phyloP scores from a whole-genome alignment of 805 yeast species.

The Metschnikowia peoriensis region DNA sequence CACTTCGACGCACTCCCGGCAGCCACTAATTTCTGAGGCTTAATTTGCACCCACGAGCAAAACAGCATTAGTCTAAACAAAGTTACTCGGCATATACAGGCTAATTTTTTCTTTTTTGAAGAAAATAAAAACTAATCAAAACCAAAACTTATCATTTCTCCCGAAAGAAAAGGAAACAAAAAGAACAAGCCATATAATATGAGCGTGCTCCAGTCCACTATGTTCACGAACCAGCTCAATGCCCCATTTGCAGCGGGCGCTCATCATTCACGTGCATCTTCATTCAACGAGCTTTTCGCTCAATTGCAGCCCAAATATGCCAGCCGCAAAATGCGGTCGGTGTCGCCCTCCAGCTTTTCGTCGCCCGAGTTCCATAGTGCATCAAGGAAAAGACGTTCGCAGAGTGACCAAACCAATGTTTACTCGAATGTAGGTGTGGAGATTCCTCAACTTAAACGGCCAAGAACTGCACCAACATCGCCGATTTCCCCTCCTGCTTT shows the following conservation, averaged over 20 bases:
- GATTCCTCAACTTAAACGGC: conserved; percentile 3
- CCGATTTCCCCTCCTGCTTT: conserved; percentile 3
- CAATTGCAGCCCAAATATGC: conserved; percentile 24
- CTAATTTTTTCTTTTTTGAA: too few species aligned
- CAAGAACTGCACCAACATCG: conserved; percentile 17
- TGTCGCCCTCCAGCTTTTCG: conserved; percentile 6
- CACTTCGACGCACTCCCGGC: background rate
- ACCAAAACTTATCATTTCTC: background rate
- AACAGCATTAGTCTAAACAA: too few species aligned
- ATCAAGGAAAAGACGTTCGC: conserved; percentile 26
- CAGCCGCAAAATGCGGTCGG: conserved; percentile 11
- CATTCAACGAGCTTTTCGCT: conserved; percentile 33
- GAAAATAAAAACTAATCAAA: background rate
- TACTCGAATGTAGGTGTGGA: background rate
- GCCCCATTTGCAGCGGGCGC: conserved; percentile 21
- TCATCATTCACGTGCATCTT: conserved; percentile 31
- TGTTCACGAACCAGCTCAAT: conserved; percentile 32
- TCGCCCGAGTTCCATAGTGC: conserved; percentile 2
- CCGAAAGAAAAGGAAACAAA: background rate
- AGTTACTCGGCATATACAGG: too few species aligned
- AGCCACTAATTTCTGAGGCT: background rate
- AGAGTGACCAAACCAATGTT: conserved; percentile 20
- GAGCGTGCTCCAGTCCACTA: conserved; percentile 33
- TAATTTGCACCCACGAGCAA: background rate
- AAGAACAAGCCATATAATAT: conserved; percentile 9